Conservation (phyloP, 75 land plant genomes). For the Pseudotsuga menziesii region DNA sequence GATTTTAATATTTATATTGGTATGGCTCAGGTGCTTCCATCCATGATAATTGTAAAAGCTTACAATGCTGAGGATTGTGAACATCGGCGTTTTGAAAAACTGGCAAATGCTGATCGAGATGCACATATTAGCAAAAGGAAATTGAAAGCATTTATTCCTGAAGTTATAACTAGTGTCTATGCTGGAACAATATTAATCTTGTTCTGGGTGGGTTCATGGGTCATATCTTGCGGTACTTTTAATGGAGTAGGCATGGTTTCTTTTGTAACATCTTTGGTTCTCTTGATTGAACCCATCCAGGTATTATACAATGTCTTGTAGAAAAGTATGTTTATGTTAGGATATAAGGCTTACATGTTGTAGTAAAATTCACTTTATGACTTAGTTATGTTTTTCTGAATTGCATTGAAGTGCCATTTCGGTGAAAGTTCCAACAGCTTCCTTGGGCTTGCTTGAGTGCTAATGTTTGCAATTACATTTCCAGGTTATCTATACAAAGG, state of each 20-base stretch:
- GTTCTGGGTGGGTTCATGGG: slow-evolving; percentile 46
- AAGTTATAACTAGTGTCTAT: slow-evolving; percentile 59
- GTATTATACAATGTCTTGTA: slow-evolving; percentile 19
- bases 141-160: slow-evolving; percentile 91
- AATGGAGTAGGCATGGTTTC: slow-evolving; percentile 58
- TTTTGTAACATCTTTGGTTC: slow-evolving; percentile 70
- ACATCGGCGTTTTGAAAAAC: slow-evolving; percentile 47
- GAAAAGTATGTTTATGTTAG: too few species aligned
- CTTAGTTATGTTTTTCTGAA: too few species aligned
- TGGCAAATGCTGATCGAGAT: slow-evolving; percentile 57
- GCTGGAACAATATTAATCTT: slow-evolving; percentile 52
- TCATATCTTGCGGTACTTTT: slow-evolving; percentile 47
- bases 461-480: too few species aligned
- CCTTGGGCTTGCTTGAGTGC: too few species aligned
- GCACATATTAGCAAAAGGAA: slow-evolving; percentile 64
- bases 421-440: too few species aligned
- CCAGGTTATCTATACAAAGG: too few species aligned
- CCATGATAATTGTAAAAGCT: slow-evolving; percentile 85
- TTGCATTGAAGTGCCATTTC: too few species aligned
- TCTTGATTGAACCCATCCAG: slow-evolving; percentile 87
- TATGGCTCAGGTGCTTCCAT: slow-evolving; percentile 63
- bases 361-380: too few species aligned
- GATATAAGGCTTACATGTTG: too few species aligned
- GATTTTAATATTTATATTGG: background rate
- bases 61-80: slow-evolving; percentile 73